Base-by-base conservation (phyloP, 495 filamentous ascomycete species). In the Hypoxylon perforatum region DNA sequence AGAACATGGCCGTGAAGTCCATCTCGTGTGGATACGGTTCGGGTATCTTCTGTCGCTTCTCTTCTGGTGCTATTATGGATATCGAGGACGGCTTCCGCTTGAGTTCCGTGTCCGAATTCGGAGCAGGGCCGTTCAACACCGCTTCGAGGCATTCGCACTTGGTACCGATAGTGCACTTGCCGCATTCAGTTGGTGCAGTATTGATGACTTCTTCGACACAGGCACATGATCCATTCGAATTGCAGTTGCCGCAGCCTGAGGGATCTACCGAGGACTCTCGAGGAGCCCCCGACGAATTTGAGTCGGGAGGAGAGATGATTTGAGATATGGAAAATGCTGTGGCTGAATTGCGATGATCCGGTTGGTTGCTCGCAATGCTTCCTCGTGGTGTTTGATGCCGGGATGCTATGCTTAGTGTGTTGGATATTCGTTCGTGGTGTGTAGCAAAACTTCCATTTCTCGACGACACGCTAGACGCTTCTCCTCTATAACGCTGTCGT, bases 101-200 rank as follows among this genome's bases (percentile, higher is more conserved):
- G 69, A 81, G 65, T 46, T 80, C 78, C 10, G 76, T 54, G 36
- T 75, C 72, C 38, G 53, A 55, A 22, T 33, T 62, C 50, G 67
- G 50, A 53, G 54, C 57, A 9, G 70, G 41, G 5, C 41, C 50
- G 14, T 78, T 78, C 0, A 75, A 65, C 3, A 61, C 60, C 19
- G 66, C 88, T 54, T 92, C 90, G 10, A 94, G 82, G 67, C 91
- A 94, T 63, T 88, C 84, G 64, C 91, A 94, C 63, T 78, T 85
- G 63, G 69, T 78, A 57, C 79, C 74, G 46, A 82, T 45, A 12
- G 82, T 86, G 70, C 91, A 94, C 23, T 85, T 84, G 23, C 83
- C 85, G 72, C 91, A 94, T 0, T 87, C 88, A 36, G 86, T 63
- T 0, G 82, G 72, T 8, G 76, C 69, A 19, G 75, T 64, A 38